phyloP scores from a whole-genome alignment of 345 rosid genomes.

The Arabis alpina region DNA sequence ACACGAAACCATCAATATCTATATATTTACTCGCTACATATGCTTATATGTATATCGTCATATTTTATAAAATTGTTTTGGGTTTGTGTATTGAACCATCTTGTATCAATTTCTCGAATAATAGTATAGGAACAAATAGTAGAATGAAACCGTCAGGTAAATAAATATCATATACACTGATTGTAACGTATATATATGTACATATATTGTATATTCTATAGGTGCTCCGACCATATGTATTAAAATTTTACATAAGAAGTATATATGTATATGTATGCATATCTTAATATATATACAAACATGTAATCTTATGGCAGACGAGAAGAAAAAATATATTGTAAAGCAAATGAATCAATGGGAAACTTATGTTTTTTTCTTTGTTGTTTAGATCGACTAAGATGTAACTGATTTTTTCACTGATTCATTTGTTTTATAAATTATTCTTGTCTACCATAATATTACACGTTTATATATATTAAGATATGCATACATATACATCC shows the following conservation, averaged over 20 bases:
- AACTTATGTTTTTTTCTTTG: too few relatives aligned
- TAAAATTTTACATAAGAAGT: neutral
- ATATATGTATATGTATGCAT: too few relatives aligned
- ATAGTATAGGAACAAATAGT: neutral
- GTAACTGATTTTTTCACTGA: too few relatives aligned
- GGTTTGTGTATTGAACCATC: neutral
- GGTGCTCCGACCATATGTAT: neutral
- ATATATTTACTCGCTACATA: too few relatives aligned
- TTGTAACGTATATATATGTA: neutral
- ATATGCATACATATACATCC: too few relatives aligned
- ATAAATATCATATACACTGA: neutral
- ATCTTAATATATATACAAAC: neutral
- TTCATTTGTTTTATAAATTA: too few relatives aligned
- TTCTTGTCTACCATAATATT: too few relatives aligned
- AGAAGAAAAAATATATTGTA: neutral
- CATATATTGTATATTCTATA: neutral
- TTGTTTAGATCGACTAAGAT: too few relatives aligned
- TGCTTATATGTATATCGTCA: too few relatives aligned
- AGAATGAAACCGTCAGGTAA: neutral
- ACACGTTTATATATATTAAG: too few relatives aligned
- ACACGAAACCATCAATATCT: too few relatives aligned
- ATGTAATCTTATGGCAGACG: slow-evolving; percentile 1
- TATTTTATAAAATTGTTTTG: too few relatives aligned
- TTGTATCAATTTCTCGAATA: neutral
- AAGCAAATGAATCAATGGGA: neutral